Base-by-base conservation (phyloP, 768 basidiomycete species). In the Chlorophyllum brunneum region DNA sequence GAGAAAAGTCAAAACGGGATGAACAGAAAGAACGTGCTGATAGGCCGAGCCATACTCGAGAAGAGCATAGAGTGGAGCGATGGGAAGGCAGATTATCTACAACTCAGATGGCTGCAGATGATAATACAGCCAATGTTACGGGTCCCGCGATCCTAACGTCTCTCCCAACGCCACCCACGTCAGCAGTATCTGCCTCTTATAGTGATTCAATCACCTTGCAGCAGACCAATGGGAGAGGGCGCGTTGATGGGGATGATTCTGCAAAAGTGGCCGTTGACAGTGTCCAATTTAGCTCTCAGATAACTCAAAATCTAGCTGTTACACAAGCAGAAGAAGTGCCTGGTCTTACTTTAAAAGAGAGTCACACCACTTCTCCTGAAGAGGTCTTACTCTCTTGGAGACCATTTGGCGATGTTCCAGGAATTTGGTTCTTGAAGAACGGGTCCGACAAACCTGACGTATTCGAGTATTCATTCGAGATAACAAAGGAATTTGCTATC, bases 401-500 rank as follows among this genome's bases (percentile, higher is more conserved):
- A 33, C 65, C 70, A 7, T 70, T 66, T 51, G 62, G 70, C 48
- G 59, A 64, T 53, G 63, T 75, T 24, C 75, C 75, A 43, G 74
- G 74, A 5, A 48, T 76, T 5, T 77, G 75, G 74, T 63, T 72
- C 42, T 56, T 64, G 27, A 67, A 67, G 48, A 53, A 58, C 2
- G 74, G 70, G 8, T 62, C 66, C 5, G 33, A 57, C n/a, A 51
- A 61, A 23, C 48, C 71, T n/a, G 66, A 63, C 34, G 67, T 71
- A 15, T 26, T 70, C 40, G 67, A 68, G 29, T 68, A 67, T 54
- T 57, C 58, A 24, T 71, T 78, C 54, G 63, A 70, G 30, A 58
- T 78, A 44, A 70, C 74, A 48, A 43, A 61, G 29, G 62, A 61
- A 44, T 67, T 67, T 10, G 67, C 68, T n/a, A 44, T 51, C 5